phyloP scores from a whole-genome alignment of 1,139 yeast species.

The Trichomonascaceae sp. region DNA sequence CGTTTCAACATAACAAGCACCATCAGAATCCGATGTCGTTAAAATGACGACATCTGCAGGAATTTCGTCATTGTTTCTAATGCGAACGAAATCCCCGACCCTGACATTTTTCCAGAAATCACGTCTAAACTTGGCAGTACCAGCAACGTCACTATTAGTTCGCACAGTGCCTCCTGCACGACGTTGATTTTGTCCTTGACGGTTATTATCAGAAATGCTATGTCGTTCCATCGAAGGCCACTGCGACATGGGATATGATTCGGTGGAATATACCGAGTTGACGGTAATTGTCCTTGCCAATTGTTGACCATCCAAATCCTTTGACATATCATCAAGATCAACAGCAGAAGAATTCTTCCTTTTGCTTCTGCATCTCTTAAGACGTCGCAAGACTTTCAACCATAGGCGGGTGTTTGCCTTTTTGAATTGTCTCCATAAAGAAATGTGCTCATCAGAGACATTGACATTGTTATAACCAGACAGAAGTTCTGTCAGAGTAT shows the following conservation, averaged over 20 bases:
- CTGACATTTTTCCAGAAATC: slow-evolving; percentile 81
- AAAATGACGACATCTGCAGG: slow-evolving; percentile 85
- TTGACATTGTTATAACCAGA: slow-evolving; percentile 68
- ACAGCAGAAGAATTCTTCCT: slow-evolving; percentile 8
- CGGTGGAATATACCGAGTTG: slow-evolving; percentile 19
- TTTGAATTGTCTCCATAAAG: slow-evolving; percentile 63
- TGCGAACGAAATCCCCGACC: slow-evolving; percentile 84
- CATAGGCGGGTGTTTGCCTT: slow-evolving; percentile 37
- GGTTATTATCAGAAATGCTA: slow-evolving; percentile 11
- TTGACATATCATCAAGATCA: not conserved
- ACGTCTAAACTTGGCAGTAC: slow-evolving; percentile 51
- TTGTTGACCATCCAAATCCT: slow-evolving; percentile 14
- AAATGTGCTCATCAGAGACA: slow-evolving; percentile 60
- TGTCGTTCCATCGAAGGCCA: slow-evolving; percentile 1
- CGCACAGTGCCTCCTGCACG: slow-evolving; percentile 27
- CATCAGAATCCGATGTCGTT: slow-evolving; percentile 81
- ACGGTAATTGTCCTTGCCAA: slow-evolving; percentile 20
- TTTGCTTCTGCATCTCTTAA: slow-evolving; percentile 18
- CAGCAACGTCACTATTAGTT: slow-evolving; percentile 31
- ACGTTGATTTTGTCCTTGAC: not conserved
- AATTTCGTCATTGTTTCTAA: slow-evolving; percentile 81
- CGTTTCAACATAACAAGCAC: slow-evolving; percentile 89
- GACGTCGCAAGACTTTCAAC: slow-evolving; percentile 21
- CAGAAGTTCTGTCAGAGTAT: slow-evolving; percentile 74
- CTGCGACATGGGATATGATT: not conserved